A percentile compares a stretch with the other conserved stretches of the same genome.
phyloP scores from a whole-genome alignment of 129 eudicot genomes.

The Pittosporum tobira region DNA sequence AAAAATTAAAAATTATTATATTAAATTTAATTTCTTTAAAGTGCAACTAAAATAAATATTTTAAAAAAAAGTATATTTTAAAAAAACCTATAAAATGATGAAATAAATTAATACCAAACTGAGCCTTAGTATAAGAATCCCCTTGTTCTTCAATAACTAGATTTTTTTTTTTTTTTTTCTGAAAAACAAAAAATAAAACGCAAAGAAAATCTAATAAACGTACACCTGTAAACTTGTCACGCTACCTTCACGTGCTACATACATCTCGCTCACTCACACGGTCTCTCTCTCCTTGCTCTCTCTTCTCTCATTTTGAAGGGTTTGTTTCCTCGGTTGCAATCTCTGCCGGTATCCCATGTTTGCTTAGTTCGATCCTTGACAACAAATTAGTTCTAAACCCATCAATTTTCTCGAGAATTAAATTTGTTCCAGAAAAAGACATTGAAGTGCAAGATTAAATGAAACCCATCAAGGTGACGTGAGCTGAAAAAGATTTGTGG shows the following conservation, averaged over 20 bases:
- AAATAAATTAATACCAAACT: no score
- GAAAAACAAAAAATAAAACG: no score
- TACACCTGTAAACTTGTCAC: slow-evolving; percentile 1
- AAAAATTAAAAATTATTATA: no score
- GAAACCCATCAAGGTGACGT: neutral
- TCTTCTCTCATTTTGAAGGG: neutral
- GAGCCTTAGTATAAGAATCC: no score
- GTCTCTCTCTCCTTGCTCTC: neutral
- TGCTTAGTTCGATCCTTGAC: neutral
- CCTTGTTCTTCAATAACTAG: no score
- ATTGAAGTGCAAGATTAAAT: neutral
- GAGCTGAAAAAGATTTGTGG: neutral
- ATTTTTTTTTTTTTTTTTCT: no score
- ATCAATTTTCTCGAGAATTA: neutral
- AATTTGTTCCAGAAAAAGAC: neutral
- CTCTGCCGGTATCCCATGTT: neutral
- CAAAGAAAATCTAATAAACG: neutral
- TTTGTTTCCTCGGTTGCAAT: neutral
- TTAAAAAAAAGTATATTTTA: no score
- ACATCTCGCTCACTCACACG: slow-evolving; percentile 5
- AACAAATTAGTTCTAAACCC: no score
- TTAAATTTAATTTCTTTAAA: no score
- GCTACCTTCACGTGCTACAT: neutral
- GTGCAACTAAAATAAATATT: no score
- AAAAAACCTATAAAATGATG: no score